Evolutionary conservation across 257 asterid species (phyloP).

Genomic region (Penstemon eatonii): DNA sequence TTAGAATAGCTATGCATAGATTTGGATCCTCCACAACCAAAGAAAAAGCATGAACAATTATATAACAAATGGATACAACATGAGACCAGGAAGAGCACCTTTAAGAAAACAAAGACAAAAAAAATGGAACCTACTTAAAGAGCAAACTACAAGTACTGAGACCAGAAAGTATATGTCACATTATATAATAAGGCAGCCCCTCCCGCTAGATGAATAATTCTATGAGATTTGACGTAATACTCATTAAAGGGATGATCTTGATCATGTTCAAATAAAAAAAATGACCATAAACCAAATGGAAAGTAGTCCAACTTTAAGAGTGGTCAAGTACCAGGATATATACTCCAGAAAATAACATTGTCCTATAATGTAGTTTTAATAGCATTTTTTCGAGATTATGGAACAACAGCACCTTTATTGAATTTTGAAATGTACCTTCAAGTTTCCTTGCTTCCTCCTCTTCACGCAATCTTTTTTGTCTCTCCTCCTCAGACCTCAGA

Average conservation of each 20-base stretch:
- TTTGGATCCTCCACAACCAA: too few species aligned
- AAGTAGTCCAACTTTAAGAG: background rate
- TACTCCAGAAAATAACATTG: background rate
- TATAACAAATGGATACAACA: too few species aligned
- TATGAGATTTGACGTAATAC: background rate
- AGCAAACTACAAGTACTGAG: too few species aligned
- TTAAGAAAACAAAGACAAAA: too few species aligned
- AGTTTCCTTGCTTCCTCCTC: constrained; percentile 83
- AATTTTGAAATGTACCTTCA: constrained; percentile 58
- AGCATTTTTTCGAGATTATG: background rate
- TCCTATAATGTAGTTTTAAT: background rate
- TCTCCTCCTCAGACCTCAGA: constrained; percentile 73
- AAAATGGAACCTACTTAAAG: too few species aligned
- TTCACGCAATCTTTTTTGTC: constrained; percentile 59
- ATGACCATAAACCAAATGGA: background rate
- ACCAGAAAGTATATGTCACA: too few species aligned
- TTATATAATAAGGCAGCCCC: too few species aligned
- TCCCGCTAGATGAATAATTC: background rate
- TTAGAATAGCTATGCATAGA: too few species aligned
- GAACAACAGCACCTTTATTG: background rate
- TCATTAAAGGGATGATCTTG: background rate
- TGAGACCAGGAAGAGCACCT: too few species aligned
- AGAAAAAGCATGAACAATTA: too few species aligned
- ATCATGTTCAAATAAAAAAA: constrained; percentile 2
- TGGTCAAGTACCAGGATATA: background rate